Conservation (phyloP, 1,284 basidiomycete genomes). For the Inonotus obliquus region DNA sequence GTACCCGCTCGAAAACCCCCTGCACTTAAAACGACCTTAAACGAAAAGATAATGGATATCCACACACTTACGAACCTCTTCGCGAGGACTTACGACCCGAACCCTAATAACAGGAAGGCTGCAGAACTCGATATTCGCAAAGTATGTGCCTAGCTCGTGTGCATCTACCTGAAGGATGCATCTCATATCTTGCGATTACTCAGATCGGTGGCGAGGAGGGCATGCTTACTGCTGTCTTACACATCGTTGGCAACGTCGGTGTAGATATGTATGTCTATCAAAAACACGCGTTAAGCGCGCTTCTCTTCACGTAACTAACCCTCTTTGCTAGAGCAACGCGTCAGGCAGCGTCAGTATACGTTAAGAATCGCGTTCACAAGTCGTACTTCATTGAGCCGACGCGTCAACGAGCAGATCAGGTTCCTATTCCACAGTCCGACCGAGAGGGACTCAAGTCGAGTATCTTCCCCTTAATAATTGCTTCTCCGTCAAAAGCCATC, state of each 20-base stretch:
- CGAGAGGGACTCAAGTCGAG: conserved; percentile 61
- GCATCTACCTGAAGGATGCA: neutral
- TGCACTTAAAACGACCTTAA: neutral
- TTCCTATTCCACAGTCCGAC: conserved; percentile 60
- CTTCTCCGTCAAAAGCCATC: conserved; percentile 60
- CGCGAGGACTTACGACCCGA: conserved; percentile 72
- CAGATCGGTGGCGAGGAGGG: conserved; percentile 76
- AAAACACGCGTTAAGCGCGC: conserved; percentile 32
- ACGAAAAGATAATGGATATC: conserved; percentile 56
- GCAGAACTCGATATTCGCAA: conserved; percentile 82
- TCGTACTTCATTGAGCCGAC: conserved; percentile 50
- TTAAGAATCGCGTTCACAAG: conserved; percentile 78
- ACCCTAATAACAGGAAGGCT: conserved; percentile 79
- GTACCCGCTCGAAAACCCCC: neutral
- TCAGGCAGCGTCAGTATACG: conserved; percentile 76
- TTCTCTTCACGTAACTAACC: conserved; percentile 19
- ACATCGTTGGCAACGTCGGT: conserved; percentile 73
- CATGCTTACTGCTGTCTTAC: conserved; percentile 70
- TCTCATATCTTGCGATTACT: neutral
- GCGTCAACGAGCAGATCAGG: conserved; percentile 48
- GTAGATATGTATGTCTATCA: conserved; percentile 64
- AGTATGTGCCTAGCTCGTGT: conserved; percentile 36
- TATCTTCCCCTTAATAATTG: conserved; percentile 65
- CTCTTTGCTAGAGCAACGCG: conserved; percentile 55
- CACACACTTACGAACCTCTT: conserved; percentile 74